Base-by-base conservation (phyloP, 257 asterid species). In the Agastache rugosa region DNA sequence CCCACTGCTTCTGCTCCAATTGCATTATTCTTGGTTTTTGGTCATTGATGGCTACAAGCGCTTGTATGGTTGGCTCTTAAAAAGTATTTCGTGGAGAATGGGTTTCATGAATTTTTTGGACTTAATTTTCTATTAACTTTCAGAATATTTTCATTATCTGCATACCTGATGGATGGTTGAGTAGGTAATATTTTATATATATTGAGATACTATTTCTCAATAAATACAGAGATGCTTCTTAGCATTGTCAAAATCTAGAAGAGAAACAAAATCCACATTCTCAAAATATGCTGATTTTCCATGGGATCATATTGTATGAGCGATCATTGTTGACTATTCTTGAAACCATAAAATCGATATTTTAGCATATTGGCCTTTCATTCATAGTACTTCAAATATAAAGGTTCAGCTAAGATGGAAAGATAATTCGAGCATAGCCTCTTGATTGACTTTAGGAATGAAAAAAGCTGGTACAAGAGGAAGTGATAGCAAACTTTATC, bases 1-100 rank as follows among this genome's bases (percentile, higher is more conserved):
- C 77, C 73, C 69, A 44, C 55, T 74, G 64, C 45, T 64, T 62
- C 60, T 79, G 75, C 45, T 67, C 48, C 53, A 63, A 37, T 2
- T 39, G 19, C 69, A 19, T 17, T 63, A 5, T 37, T 39, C 16
- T 1, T 37, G 11, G 48, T 0, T 63, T 63, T 37, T 63, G 41
- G 42, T 44, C 10, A 11, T 25, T 66, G 56, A 25, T 44, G 41
- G 56, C 39, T 44, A 6, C 15, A 23, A 23, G 71, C 25, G 23
- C 47, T 72, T 23, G 55, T 29, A 42, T 44, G 45, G 27, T 50
- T 10, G 47, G 42, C 74, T 56, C 51, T 15, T 71, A 37, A 71
- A 16, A 44, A 63, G 22, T 31, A 19, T 19, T 37, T 27, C 48
- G 10, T 54, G 68, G 59, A 71, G 63, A 27, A 65, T 65, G 34